Conservation (phyloP, 1,284 basidiomycete species). For the Macrocystidia cucumis region DNA sequence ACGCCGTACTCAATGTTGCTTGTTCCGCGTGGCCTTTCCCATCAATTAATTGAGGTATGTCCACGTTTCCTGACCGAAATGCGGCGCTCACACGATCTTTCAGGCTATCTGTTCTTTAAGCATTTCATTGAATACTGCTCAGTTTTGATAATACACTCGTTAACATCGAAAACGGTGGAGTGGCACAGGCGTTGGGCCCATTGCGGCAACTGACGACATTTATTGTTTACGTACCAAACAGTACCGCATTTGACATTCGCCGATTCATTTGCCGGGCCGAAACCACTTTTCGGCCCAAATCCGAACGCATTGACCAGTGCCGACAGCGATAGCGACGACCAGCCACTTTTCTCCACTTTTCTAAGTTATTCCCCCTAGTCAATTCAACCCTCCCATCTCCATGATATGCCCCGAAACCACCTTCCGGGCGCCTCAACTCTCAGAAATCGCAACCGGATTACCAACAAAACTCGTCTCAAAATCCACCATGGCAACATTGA, state of each 20-base stretch:
- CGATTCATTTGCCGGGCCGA: conserved; percentile 34
- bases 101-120: too few species aligned
- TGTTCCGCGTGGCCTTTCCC: too few species aligned
- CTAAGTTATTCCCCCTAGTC: conserved; percentile 21
- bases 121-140: too few species aligned
- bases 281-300: conserved; percentile 37
- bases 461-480: conserved; percentile 85
- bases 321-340: conserved; percentile 28
- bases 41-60: too few species aligned
- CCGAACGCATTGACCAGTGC: conserved; percentile 34
- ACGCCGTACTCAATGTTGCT: too few species aligned
- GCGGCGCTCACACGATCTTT: too few species aligned
- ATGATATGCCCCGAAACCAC: conserved; percentile 78
- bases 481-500: conserved; percentile 77
- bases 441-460: conserved; percentile 81
- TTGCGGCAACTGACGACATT: conserved; percentile 1
- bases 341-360: conserved; percentile 15
- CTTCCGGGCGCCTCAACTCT: conserved; percentile 66
- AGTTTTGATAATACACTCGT: too few species aligned
- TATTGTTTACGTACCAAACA: conserved; percentile 30
- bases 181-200: too few species aligned
- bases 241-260: conserved; percentile 22
- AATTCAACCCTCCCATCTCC: conserved; percentile 28
- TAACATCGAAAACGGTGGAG: too few species aligned
- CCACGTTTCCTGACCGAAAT: too few species aligned